phyloP scores from a whole-genome alignment of 176 grass and related monocot genomes.

The Phragmites australis region DNA sequence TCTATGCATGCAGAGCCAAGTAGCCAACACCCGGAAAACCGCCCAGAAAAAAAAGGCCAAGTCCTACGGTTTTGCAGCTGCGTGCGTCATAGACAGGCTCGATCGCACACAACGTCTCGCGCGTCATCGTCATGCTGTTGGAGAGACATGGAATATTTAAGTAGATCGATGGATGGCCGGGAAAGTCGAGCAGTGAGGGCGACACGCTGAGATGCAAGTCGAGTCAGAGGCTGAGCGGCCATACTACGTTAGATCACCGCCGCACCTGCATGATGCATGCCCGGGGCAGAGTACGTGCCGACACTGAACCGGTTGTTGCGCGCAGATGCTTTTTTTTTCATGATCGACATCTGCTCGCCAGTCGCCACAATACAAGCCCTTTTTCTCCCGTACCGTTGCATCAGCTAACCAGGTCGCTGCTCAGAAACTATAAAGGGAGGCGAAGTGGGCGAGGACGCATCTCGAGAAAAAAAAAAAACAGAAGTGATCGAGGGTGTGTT shows the following conservation, averaged over 20 bases:
- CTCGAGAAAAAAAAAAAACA: too few species aligned
- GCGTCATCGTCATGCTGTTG: conserved; percentile 9
- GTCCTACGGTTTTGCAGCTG: conserved; percentile 20
- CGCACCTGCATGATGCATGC: background rate
- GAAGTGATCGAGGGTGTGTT: too few species aligned
- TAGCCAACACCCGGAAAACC: background rate
- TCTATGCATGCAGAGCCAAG: background rate
- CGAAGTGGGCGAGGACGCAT: too few species aligned
- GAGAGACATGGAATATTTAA: conserved; percentile 11
- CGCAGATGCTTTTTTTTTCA: background rate
- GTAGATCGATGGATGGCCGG: background rate
- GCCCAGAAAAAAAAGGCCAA: background rate
- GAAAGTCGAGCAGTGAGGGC: background rate
- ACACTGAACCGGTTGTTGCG: conserved; percentile 34
- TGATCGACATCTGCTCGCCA: background rate
- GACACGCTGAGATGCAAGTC: background rate
- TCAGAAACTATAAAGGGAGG: too few species aligned
- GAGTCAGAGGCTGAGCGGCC: background rate
- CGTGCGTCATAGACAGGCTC: background rate
- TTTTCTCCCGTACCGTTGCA: background rate
- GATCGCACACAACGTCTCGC: background rate
- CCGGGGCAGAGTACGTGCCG: background rate
- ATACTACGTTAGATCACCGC: background rate
- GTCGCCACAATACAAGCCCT: background rate
- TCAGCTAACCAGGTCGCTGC: too few species aligned